These are phyloP conservation scores for Amesomyces nigricolor DNA, from an alignment of 2,329 filamentous ascomycete species.

Conservation along the genomic window DNA sequence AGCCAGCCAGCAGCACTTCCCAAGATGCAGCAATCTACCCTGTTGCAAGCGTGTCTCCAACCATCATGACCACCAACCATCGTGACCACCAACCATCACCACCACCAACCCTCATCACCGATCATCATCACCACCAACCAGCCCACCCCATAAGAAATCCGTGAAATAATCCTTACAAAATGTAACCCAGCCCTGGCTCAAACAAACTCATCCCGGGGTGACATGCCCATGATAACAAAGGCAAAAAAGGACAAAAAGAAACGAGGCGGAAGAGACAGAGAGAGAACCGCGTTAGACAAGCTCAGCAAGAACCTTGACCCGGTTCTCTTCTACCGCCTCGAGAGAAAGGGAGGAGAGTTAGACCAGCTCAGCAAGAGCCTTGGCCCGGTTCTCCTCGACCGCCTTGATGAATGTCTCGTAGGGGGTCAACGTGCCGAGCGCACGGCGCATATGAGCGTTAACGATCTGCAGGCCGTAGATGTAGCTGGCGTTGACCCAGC, in stretches of 20 bases:
- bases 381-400: slow-evolving; percentile 49
- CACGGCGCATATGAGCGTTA: slow-evolving; percentile 81
- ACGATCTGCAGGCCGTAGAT: slow-evolving; percentile 87
- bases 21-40: slow-evolving; percentile 13
- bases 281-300: slow-evolving; percentile 29
- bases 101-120: too few relatives aligned
- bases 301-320: slow-evolving; percentile 47
- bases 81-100: too few relatives aligned
- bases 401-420: slow-evolving; percentile 79
- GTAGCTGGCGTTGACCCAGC: slow-evolving; percentile 98
- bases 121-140: too few relatives aligned
- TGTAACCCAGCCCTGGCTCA: neutral
- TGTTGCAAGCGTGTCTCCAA: neutral
- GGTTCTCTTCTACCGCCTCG: slow-evolving; percentile 56
- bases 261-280: neutral
- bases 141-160: too few relatives aligned
- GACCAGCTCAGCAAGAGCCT: slow-evolving; percentile 43
- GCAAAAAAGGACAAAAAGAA: neutral
- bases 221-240: neutral
- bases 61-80: too few relatives aligned
- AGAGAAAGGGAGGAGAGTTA: slow-evolving; percentile 27
- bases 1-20: neutral
- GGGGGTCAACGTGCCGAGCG: slow-evolving; percentile 79
- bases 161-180: neutral
- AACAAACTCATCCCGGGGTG: neutral